phyloP scores from a whole-genome alignment of 495 filamentous ascomycete species.

The Trichoderma reesei region DNA sequence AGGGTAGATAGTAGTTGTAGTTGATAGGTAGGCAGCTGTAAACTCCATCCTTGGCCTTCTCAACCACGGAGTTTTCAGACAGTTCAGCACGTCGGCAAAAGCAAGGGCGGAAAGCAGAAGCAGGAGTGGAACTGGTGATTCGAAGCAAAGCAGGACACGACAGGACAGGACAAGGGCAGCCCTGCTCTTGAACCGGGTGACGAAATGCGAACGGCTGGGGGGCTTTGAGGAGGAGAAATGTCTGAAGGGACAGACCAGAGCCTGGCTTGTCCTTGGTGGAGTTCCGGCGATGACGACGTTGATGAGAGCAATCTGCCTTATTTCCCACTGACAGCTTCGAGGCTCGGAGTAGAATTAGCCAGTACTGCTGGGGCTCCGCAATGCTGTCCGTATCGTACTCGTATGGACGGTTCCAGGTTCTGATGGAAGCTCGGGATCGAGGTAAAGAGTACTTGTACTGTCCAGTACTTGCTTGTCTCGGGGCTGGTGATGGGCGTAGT shows the following conservation, averaged over 20 bases:
- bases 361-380: background rate
- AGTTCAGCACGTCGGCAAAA: no score
- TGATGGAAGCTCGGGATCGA: no score
- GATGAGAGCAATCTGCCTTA: no score
- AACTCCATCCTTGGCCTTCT: background rate
- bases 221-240: background rate
- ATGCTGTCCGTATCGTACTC: no score
- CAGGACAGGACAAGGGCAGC: background rate
- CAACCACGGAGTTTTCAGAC: background rate
- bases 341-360: background rate
- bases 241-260: no score
- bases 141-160: no score
- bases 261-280: no score
- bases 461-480: background rate
- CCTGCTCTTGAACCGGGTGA: constrained; percentile 1
- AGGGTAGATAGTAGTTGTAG: background rate
- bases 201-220: background rate
- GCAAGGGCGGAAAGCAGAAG: background rate
- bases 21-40: background rate
- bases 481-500: no score
- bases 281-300: no score
- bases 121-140: no score
- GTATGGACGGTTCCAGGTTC: no score
- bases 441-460: background rate
- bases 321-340: no score